Base-by-base conservation (phyloP, 176 grass and related monocot species). In the Paspalum notatum region DNA sequence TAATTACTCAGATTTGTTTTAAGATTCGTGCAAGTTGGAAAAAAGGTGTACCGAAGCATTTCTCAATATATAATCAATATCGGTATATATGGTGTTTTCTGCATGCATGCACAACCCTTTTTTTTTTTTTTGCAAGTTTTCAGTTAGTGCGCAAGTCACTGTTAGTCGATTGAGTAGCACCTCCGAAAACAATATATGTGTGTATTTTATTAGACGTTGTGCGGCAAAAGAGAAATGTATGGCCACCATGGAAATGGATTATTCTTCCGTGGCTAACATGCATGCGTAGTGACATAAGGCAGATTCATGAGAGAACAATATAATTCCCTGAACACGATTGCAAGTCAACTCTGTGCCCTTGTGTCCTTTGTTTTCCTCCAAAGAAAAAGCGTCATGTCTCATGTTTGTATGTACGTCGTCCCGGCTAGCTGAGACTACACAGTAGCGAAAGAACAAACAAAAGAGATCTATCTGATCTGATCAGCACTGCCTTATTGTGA, bases 151-250 rank as follows among this genome's bases (percentile, higher is more conserved):
- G 50, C 81, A 67, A 22, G 50, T 8, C 72, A 84, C 71, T 83
- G 38, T 66, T 75, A 66, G 17, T 47, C 52, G 43, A 21, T 42
- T 56, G 37, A 12, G 32, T 68, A 39, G 72, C 82, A 76, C 67
- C 60, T 84, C 50, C 14, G 39, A 18, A 51, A 67, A 76, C 15
- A 32, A 66, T 22, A 32, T 43, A 43, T 43, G 8, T 43, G 42
- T 44, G 20, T 54, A 65, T 65, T 74, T 32, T 54, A 45, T 26
- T 75, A 83, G 81, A 61, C 43, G 40, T 32, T 66, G 59, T 26
- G 59, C 27, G 47, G 9, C 61, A 83, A 75, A 83, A 83, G 81
- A 66, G 37, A 57, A 81, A 67, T 24, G 81, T 76, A 40, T 47
- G 71, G 71, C 57, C 72, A 56, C 50, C 39, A 76, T 39, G 25